Percentiles rank a stretch among this genome's conserved stretches.
phyloP scores from a whole-genome alignment of 495 filamentous ascomycete genomes.

The Xanthoparmelia taractica region DNA sequence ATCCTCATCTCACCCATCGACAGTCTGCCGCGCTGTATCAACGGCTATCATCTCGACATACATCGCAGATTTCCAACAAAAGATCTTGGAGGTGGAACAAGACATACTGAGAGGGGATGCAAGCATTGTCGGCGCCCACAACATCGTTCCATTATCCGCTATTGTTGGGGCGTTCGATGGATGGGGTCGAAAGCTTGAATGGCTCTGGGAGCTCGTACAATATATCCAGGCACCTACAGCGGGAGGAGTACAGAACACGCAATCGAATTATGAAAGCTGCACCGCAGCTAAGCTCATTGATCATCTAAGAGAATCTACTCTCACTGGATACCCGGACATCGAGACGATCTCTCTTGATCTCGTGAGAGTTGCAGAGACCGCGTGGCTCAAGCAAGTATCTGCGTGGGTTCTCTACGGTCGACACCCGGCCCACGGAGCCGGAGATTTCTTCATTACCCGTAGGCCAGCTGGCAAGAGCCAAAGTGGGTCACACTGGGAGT shows the following conservation, averaged over 20 bases:
- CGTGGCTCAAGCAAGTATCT: slow-evolving; percentile 84
- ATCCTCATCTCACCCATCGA: slow-evolving; percentile 60
- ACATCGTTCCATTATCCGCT: slow-evolving; percentile 82
- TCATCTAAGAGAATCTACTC: slow-evolving; percentile 59
- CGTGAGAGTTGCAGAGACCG: slow-evolving; percentile 68
- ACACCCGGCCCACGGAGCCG: slow-evolving; percentile 54
- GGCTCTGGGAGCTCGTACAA: slow-evolving; percentile 65
- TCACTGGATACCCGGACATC: slow-evolving; percentile 85
- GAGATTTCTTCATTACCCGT: slow-evolving; percentile 72
- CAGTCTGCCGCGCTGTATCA: slow-evolving; percentile 82
- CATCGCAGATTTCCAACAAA: slow-evolving; percentile 69
- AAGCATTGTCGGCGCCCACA: slow-evolving; percentile 74
- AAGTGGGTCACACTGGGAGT: slow-evolving; percentile 36
- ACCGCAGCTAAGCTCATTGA: slow-evolving; percentile 68
- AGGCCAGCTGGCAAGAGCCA: slow-evolving; percentile 33
- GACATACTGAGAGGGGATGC: slow-evolving; percentile 64
- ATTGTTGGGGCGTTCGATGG: slow-evolving; percentile 74
- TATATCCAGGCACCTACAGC: slow-evolving; percentile 47
- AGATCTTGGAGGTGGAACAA: slow-evolving; percentile 76
- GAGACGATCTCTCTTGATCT: slow-evolving; percentile 64
- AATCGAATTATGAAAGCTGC: slow-evolving; percentile 29
- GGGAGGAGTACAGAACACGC: slow-evolving; percentile 22
- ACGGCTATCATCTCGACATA: slow-evolving; percentile 65
- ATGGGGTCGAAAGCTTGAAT: slow-evolving; percentile 78
- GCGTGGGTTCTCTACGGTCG: slow-evolving; percentile 87